Conservation (phyloP, 2,329 filamentous ascomycete species). For the Sporothrix pallida region DNA sequence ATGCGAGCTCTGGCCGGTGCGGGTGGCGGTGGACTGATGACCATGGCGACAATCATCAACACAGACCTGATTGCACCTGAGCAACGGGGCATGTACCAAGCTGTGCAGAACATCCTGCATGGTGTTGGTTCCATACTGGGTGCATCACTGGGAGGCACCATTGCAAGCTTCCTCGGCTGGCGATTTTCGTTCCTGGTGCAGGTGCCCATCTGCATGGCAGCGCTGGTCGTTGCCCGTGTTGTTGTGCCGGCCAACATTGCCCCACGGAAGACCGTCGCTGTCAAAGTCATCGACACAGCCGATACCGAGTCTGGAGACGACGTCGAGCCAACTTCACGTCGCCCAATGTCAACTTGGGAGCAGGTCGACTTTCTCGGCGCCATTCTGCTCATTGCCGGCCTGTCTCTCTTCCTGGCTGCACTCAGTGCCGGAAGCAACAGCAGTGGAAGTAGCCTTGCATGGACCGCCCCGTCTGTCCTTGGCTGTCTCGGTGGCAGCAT, state of each 20-base stretch:
- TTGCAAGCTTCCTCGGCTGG: conserved; percentile 71
- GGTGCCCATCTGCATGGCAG: conserved; percentile 63
- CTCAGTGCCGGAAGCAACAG: conserved; percentile 61
- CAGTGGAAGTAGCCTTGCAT: conserved; percentile 47
- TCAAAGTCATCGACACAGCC: not conserved
- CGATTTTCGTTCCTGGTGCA: conserved; percentile 70
- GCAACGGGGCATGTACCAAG: conserved; percentile 75
- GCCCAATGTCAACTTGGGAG: conserved; percentile 53
- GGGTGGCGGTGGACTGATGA: conserved; percentile 74
- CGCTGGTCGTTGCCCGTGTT: conserved; percentile 45
- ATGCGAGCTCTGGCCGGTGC: conserved; percentile 59
- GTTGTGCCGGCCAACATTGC: conserved; percentile 23
- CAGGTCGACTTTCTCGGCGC: conserved; percentile 65
- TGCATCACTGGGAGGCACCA: conserved; percentile 70
- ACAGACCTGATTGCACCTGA: conserved; percentile 73
- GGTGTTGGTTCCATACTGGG: conserved; percentile 71
- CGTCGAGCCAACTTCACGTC: not conserved
- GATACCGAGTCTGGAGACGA: conserved; percentile 35
- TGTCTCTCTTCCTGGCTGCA: conserved; percentile 63
- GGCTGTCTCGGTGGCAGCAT: conserved; percentile 52
- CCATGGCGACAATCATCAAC: conserved; percentile 71
- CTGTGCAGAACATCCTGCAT: conserved; percentile 73
- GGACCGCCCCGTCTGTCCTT: conserved; percentile 57
- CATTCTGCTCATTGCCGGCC: conserved; percentile 60
- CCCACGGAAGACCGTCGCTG: not conserved